phyloP scores from a whole-genome alignment of 1,284 basidiomycete species.

The Ustilago vetiveriae region DNA sequence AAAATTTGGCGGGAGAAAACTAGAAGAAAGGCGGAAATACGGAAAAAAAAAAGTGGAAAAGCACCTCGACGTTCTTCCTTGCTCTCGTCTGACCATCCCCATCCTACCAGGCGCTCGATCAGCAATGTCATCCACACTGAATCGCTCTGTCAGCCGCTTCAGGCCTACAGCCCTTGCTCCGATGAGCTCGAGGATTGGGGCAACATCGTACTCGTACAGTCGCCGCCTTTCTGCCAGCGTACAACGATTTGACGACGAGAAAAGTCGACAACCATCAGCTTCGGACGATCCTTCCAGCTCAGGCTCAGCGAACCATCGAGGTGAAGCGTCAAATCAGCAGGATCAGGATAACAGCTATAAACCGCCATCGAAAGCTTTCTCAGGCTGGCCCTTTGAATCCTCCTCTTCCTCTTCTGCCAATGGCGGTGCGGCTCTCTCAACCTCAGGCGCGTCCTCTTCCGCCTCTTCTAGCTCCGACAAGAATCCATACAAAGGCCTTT shows the following conservation, averaged over 20 bases:
- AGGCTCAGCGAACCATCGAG: not conserved
- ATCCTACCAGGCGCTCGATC: not conserved
- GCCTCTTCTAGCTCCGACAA: not conserved
- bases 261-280: not conserved
- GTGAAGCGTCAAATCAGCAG: not conserved
- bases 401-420: not conserved
- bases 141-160: constrained; percentile 8
- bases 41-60: too few species aligned
- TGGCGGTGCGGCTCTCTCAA: not conserved
- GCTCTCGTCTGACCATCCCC: not conserved
- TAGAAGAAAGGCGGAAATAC: constrained; percentile 4
- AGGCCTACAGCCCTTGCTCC: constrained; percentile 1
- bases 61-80: too few species aligned
- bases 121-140: constrained; percentile 16
- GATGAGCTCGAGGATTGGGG: not conserved
- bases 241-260: constrained; percentile 18
- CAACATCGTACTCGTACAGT: not conserved
- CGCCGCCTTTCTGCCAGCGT: constrained; percentile 22
- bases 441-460: constrained; percentile 4
- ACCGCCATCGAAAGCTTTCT: constrained; percentile 13
- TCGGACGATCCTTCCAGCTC: constrained; percentile 10
- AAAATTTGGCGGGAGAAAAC: not conserved
- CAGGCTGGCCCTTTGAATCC: constrained; percentile 26
- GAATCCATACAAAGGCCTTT: constrained; percentile 34
- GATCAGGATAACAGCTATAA: constrained; percentile 6